A percentile compares a stretch with the other conserved stretches of the same genome.
These are phyloP conservation scores for Aspergillus caelatus DNA, from an alignment of 2,329 filamentous ascomycete species.

Conservation along the genomic window DNA sequence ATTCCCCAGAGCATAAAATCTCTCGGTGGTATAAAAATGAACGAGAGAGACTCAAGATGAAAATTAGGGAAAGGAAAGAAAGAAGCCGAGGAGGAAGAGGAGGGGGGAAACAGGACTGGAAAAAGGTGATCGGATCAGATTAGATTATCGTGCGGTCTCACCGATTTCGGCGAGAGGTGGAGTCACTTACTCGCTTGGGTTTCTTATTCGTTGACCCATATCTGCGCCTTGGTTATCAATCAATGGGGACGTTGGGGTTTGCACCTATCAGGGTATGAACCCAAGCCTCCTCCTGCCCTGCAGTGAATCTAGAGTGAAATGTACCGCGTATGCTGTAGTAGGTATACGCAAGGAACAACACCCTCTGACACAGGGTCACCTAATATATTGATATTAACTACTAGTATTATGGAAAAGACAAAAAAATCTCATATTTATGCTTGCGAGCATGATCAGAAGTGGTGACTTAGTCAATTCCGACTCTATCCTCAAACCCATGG, in stretches of 20 bases:
- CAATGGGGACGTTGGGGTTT: conserved; percentile 7
- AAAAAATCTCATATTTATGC: neutral
- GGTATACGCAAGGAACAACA: neutral
- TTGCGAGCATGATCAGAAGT: neutral
- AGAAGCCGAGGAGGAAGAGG: conserved; percentile 9
- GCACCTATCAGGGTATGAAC: conserved; percentile 6
- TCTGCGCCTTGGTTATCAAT: conserved; percentile 21
- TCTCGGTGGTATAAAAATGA: neutral
- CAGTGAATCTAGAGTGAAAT: neutral
- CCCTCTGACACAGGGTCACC: neutral
- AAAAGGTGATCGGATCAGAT: conserved; percentile 34
- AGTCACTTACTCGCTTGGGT: neutral
- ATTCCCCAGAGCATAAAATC: neutral
- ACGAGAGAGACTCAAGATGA: neutral
- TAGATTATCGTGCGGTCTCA: conserved; percentile 34
- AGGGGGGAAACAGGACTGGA: conserved; percentile 8
- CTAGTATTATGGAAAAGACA: neutral
- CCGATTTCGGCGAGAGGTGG: conserved; percentile 26
- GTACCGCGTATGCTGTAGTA: neutral
- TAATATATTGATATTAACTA: neutral
- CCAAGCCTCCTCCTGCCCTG: neutral
- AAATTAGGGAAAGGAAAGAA: conserved; percentile 2
- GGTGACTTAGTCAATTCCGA: neutral
- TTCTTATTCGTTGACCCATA: conserved; percentile 14
- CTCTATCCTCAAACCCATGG: neutral